A percentile compares a stretch with the other conserved stretches of the same genome.
These are phyloP conservation scores for Neopestalotiopsis rosae DNA, from an alignment of 2,329 filamentous ascomycete species.

Conservation along the genomic window DNA sequence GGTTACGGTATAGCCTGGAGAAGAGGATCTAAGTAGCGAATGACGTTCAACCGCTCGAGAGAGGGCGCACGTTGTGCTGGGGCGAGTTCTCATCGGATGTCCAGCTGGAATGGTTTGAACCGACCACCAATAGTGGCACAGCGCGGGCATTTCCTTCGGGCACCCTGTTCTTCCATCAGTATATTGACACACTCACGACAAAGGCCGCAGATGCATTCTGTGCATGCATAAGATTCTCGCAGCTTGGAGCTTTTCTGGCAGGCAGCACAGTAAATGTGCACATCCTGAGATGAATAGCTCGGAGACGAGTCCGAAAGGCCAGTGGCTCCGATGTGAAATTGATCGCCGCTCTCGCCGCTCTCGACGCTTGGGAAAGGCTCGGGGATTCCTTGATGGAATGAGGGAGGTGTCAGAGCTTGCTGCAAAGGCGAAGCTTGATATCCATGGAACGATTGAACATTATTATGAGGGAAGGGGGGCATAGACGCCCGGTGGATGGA, in stretches of 20 bases:
- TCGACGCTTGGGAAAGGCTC: conserved; percentile 93
- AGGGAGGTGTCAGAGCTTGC: conserved; percentile 86
- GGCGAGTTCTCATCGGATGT: conserved; percentile 65
- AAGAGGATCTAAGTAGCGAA: conserved; percentile 17
- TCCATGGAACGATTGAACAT: conserved; percentile 66
- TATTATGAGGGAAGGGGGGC: conserved; percentile 56
- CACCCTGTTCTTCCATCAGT: conserved; percentile 76
- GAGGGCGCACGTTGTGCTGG: conserved; percentile 17
- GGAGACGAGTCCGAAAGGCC: conserved; percentile 74
- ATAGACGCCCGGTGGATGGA: conserved; percentile 67
- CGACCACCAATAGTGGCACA: conserved; percentile 80
- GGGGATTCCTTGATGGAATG: conserved; percentile 67
- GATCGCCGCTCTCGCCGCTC: conserved; percentile 73
- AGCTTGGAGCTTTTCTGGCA: conserved; percentile 80
- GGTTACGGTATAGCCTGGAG: conserved; percentile 16
- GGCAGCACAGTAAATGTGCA: conserved; percentile 91
- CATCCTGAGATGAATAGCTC: conserved; percentile 73
- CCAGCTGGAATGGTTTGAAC: conserved; percentile 86
- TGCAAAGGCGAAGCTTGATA: conserved; percentile 92
- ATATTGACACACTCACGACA: conserved; percentile 88
- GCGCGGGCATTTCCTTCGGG: conserved; percentile 76
- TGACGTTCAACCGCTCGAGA: conserved; percentile 18
- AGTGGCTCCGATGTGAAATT: conserved; percentile 71
- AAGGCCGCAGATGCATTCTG: conserved; percentile 93
- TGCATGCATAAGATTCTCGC: conserved; percentile 89